Conservation (phyloP, 306 rosid species). For the Sicyos baderoa region DNA sequence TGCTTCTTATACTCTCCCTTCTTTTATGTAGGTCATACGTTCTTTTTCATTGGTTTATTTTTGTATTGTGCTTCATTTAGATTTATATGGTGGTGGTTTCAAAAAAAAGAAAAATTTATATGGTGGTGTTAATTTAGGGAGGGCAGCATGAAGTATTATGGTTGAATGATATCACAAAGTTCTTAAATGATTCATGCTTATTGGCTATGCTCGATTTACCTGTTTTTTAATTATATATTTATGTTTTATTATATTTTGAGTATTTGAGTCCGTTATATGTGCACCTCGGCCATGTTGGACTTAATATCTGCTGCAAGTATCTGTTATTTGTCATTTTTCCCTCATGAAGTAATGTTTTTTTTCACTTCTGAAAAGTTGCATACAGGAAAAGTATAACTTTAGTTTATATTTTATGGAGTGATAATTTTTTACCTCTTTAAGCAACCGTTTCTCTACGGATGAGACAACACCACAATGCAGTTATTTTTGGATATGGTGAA, state of each 20-base stretch:
- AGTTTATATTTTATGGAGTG: background rate
- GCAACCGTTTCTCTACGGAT: no score
- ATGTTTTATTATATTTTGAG: background rate
- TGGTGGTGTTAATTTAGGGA: background rate
- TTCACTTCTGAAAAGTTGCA: background rate
- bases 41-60: constrained; percentile 5
- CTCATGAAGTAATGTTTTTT: background rate
- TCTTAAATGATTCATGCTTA: background rate
- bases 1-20: constrained; percentile 68
- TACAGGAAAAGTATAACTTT: background rate
- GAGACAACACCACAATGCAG: no score
- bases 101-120: no score
- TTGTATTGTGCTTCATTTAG: background rate
- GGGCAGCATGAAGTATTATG: background rate
- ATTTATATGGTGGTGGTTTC: no score
- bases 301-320: background rate
- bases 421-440: background rate
- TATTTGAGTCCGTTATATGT: background rate
- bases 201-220: background rate
- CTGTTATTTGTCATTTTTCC: background rate
- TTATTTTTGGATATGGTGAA: no score
- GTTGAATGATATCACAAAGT: background rate
- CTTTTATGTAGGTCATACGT: constrained; percentile 59
- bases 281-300: background rate
- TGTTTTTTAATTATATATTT: background rate